Conservation (phyloP, 208 protist species). For the Leishmania aethiopica region DNA sequence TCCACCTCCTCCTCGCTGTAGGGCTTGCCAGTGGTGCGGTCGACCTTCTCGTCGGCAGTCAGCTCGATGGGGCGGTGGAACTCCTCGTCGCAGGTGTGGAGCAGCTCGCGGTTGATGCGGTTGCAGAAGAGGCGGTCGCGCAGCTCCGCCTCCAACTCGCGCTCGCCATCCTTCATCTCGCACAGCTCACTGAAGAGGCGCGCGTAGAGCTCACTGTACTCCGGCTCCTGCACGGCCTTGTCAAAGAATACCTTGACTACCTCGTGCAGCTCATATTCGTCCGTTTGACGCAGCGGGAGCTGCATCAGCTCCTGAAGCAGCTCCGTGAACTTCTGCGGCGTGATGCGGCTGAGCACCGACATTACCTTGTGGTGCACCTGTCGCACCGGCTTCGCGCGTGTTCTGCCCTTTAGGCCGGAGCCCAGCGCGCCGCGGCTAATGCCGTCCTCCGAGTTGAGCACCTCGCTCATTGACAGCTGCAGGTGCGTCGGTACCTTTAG, state of each 20-base stretch:
- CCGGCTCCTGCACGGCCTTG: constrained; percentile 84
- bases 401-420: constrained; percentile 47
- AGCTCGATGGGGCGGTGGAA: constrained; percentile 75
- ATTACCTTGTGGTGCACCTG: constrained; percentile 88
- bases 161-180: constrained; percentile 61
- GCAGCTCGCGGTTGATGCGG: constrained; percentile 63
- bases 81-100: constrained; percentile 66
- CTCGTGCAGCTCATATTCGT: constrained; percentile 82
- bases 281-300: constrained; percentile 76
- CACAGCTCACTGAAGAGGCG: constrained; percentile 71
- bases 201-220: constrained; percentile 82
- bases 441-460: constrained; percentile 48
- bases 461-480: constrained; percentile 71
- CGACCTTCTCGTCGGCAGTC: constrained; percentile 66
- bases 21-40: constrained; percentile 65
- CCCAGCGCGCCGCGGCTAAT: constrained; percentile 66
- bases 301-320: constrained; percentile 74
- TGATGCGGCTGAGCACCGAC: constrained; percentile 86
- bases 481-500: constrained; percentile 85
- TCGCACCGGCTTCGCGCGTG: constrained; percentile 60
- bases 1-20: constrained; percentile 74
- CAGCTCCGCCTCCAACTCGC: constrained; percentile 51
- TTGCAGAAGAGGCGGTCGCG: constrained; percentile 61
- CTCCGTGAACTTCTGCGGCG: constrained; percentile 75
- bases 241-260: constrained; percentile 87